A percentile compares a stretch with the other conserved stretches of the same genome.
phyloP scores from a whole-genome alignment of 768 basidiomycete species.

The Macrolepiota albuminosa region DNA sequence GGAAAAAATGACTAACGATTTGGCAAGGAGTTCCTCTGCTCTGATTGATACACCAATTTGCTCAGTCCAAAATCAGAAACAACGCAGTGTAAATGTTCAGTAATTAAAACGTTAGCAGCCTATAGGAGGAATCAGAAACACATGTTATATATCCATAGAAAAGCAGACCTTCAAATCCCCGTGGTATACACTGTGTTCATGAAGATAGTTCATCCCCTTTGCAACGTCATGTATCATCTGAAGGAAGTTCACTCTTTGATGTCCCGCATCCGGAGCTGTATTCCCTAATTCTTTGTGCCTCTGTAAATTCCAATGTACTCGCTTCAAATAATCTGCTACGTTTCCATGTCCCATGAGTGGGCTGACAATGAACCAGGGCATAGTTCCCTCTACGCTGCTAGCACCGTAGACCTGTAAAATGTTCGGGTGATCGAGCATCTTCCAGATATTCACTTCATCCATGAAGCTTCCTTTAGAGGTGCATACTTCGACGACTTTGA shows the following conservation, averaged over 20 bases:
- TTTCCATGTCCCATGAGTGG: slow-evolving; percentile 68
- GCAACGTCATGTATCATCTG: slow-evolving; percentile 68
- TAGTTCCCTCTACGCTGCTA: slow-evolving; percentile 58
- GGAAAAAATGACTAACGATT: background rate
- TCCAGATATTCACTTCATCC: slow-evolving; percentile 72
- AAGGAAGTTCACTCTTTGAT: slow-evolving; percentile 33
- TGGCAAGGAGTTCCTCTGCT: slow-evolving; percentile 38
- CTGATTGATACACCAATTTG: slow-evolving; percentile 69
- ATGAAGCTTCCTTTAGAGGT: too few species aligned
- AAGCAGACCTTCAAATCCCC: slow-evolving; percentile 69
- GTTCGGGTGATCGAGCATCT: too few species aligned
- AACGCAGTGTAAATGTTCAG: too few species aligned
- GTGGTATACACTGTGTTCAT: slow-evolving; percentile 60
- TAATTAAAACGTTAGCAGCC: slow-evolving; percentile 74
- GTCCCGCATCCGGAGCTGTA: slow-evolving; percentile 2
- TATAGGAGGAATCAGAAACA: slow-evolving; percentile 10
- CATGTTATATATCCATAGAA: background rate
- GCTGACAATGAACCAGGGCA: slow-evolving; percentile 77
- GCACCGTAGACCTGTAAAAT: too few species aligned
- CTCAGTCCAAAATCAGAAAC: slow-evolving; percentile 83
- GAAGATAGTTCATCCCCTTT: slow-evolving; percentile 76
- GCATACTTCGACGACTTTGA: too few species aligned
- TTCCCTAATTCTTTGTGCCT: slow-evolving; percentile 1
- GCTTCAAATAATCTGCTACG: slow-evolving; percentile 51
- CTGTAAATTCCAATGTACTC: slow-evolving; percentile 14